Evolutionary conservation across 306 rosid genomes (phyloP).

Genomic region (Phaseolus lunatus): DNA sequence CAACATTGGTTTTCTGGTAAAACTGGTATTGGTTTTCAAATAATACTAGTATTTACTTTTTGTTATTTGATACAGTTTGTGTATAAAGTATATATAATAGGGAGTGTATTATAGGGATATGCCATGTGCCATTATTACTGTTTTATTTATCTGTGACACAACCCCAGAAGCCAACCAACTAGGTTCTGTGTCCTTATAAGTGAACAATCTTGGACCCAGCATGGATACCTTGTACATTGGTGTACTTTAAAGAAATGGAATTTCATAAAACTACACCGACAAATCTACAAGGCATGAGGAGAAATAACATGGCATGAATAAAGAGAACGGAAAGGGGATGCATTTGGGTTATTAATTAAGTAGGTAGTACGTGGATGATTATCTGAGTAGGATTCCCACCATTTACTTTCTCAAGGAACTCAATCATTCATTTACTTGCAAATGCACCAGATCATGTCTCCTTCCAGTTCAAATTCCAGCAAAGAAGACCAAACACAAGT

Average conservation of each 20-base stretch:
- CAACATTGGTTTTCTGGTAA: no score
- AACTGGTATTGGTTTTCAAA: neutral
- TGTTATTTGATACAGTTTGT: neutral
- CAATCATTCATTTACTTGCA: constrained; percentile 45
- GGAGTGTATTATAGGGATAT: neutral
- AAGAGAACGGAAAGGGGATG: constrained; percentile 47
- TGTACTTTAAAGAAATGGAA: constrained; percentile 23
- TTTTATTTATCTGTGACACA: constrained; percentile 7
- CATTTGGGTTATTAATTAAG: constrained; percentile 17
- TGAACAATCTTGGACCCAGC: constrained; percentile 24
- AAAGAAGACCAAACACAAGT: constrained; percentile 43
- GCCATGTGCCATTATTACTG: neutral
- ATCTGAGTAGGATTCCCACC: constrained; percentile 69
- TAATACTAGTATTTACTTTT: neutral
- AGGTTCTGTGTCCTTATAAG: neutral
- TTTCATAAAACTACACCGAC: neutral
- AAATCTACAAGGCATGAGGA: constrained; percentile 19
- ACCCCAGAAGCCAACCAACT: constrained; percentile 9
- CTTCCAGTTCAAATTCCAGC: constrained; percentile 25
- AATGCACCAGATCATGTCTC: constrained; percentile 43
- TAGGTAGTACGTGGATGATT: constrained; percentile 41
- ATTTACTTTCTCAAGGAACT: constrained; percentile 51
- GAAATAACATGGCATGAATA: constrained; percentile 20
- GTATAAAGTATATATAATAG: neutral
- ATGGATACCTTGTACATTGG: neutral